A percentile compares a stretch with the other conserved stretches of the same genome.
Evolutionary conservation across 1,284 basidiomycete species (phyloP).

Genomic region (Ceratobasidium sp.): DNA sequence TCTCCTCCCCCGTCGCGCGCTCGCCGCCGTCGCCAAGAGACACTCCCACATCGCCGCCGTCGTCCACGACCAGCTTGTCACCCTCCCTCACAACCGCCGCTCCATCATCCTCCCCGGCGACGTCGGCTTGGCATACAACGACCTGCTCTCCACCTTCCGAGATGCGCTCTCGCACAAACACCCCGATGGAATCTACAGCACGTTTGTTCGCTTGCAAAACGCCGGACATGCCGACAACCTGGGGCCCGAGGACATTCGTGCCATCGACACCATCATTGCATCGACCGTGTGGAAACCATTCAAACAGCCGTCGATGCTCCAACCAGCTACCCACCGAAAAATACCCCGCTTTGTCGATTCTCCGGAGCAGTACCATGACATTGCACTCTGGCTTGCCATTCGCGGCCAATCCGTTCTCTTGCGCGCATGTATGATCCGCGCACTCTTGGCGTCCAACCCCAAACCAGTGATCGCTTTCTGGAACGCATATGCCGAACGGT

Average conservation of each 20-base stretch:
- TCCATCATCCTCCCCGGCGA: slow-evolving; percentile 16
- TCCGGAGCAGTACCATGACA: neutral
- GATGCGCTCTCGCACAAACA: neutral
- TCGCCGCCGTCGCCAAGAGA: neutral
- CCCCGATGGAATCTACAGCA: neutral
- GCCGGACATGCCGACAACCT: slow-evolving; percentile 21
- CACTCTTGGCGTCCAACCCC: slow-evolving; percentile 7
- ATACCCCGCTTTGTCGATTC: neutral
- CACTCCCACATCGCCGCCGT: neutral
- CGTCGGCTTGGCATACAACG: slow-evolving; percentile 13
- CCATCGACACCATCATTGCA: neutral
- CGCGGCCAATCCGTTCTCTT: slow-evolving; percentile 8
- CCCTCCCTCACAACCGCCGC: neutral
- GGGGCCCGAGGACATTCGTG: neutral
- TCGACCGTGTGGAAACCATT: neutral
- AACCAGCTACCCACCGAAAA: neutral
- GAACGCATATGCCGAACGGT: neutral
- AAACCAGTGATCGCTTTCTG: slow-evolving; percentile 9
- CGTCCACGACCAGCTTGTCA: neutral
- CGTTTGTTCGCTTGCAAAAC: neutral
- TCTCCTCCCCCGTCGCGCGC: neutral
- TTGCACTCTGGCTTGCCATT: slow-evolving; percentile 7
- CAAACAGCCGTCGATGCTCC: neutral
- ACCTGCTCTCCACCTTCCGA: slow-evolving; percentile 9
- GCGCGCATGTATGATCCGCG: slow-evolving; percentile 19